Evolutionary conservation across 768 basidiomycete species (phyloP).

Genomic region (Galerina marginata): DNA sequence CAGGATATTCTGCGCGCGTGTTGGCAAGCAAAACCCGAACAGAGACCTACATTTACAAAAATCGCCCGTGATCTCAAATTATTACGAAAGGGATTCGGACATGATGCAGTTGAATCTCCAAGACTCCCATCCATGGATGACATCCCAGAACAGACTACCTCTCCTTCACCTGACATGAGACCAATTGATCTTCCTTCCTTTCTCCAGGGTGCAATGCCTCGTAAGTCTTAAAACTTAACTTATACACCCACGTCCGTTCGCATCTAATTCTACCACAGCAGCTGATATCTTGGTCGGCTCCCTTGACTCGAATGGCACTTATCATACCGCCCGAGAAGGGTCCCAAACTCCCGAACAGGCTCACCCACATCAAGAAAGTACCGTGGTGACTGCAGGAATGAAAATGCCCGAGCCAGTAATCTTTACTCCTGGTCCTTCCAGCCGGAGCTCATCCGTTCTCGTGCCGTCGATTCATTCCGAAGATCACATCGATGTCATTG

Average conservation of each 20-base stretch:
- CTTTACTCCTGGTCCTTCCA: slow-evolving; percentile 38
- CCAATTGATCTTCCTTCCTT: slow-evolving; percentile 27
- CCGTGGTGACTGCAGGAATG: slow-evolving; percentile 34
- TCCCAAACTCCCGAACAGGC: not conserved
- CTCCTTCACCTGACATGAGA: slow-evolving; percentile 40
- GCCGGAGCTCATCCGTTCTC: slow-evolving; percentile 27
- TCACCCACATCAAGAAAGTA: slow-evolving; percentile 37
- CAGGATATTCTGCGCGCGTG: slow-evolving; percentile 55
- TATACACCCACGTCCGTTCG: not conserved
- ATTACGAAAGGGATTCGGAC: slow-evolving; percentile 46
- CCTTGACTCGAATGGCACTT: slow-evolving; percentile 11
- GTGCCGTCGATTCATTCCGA: slow-evolving; percentile 13
- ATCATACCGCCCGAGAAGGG: not conserved
- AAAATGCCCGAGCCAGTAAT: slow-evolving; percentile 45
- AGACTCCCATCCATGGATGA: slow-evolving; percentile 21
- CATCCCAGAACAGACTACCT: slow-evolving; percentile 20
- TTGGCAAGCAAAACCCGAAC: slow-evolving; percentile 60
- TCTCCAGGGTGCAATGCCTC: slow-evolving; percentile 22
- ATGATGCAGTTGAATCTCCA: slow-evolving; percentile 32
- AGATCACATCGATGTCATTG: slow-evolving; percentile 16
- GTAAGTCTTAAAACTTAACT: slow-evolving; percentile 16
- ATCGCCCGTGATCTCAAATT: slow-evolving; percentile 55
- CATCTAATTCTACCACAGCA: slow-evolving; percentile 5
- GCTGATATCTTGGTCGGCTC: slow-evolving; percentile 15
- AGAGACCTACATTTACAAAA: slow-evolving; percentile 57